These are phyloP conservation scores for Coniochaeta sp. DNA, from an alignment of 2,329 filamentous ascomycete genomes.

Conservation along the genomic window DNA sequence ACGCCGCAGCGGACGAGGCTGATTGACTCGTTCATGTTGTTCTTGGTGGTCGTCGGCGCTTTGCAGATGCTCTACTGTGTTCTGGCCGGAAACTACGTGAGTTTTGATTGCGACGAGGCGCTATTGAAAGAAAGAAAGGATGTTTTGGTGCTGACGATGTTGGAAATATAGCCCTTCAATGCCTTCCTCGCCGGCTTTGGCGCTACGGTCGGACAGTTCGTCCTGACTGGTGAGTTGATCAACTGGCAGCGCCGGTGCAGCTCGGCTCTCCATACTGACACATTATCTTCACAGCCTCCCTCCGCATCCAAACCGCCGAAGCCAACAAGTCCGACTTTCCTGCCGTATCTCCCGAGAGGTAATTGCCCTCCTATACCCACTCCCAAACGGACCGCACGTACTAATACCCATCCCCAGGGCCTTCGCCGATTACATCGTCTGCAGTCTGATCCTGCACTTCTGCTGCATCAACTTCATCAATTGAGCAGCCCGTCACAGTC, in stretches of 20 bases:
- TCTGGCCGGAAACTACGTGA: conserved; percentile 86
- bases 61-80: conserved; percentile 93
- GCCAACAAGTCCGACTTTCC: conserved; percentile 75
- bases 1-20: conserved; percentile 91
- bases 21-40: conserved; percentile 83
- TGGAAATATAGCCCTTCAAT: conserved; percentile 77
- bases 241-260: too few relatives aligned
- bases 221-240: conserved; percentile 69
- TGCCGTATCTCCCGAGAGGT: conserved; percentile 74
- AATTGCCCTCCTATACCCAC: conserved; percentile 11
- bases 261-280: neutral
- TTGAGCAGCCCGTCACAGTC: conserved; percentile 36
- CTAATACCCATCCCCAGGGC: conserved; percentile 51
- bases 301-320: conserved; percentile 87
- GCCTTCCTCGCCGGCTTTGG: conserved; percentile 94
- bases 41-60: conserved; percentile 77
- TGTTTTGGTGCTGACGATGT: conserved; percentile 3
- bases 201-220: conserved; percentile 93
- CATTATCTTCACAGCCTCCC: conserved; percentile 41
- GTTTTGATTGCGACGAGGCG: conserved; percentile 26
- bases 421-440: conserved; percentile 93
- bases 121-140: neutral
- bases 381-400: neutral
- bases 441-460: conserved; percentile 92
- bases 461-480: conserved; percentile 99